Base-by-base conservation (phyloP, 192 early-diverging fungal genomes). In the Rhizoclosmatium sp. region DNA sequence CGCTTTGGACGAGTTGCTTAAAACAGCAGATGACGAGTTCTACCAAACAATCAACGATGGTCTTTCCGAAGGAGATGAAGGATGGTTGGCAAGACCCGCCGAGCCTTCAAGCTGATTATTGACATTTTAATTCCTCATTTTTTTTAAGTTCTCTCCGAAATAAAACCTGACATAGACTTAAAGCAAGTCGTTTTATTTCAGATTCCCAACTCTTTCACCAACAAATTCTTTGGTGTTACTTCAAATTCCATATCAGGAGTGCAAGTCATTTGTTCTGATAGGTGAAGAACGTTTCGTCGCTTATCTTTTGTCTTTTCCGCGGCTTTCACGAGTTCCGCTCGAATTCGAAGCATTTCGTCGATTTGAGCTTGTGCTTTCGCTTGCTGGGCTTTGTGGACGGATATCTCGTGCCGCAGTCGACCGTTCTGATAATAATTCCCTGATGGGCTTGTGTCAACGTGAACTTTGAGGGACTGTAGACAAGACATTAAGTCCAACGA, bases 1-100 rank as follows among this genome's bases (percentile, higher is more conserved):
- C 2, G 71, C 66, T 0, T 71, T 86, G 21, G 84, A 86, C 23
- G 89, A 90, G 66, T 64, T 89, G 23, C 58, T 90, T 47, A 82
- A 80, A 68, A 65, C 69, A 44, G 82, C 87, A 2, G 85, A 90
- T 16, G 86, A 88, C 59, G 89, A 90, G 48, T 90, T 90, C 78
- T 89, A 84, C 75, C 73, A 69, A 14, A 75, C 75, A 7, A 85
- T 90, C 45, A 89, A 89, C 60, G 86, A 87, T 59, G 86, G 86
- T 1, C 45, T 78, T 9, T 42, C 10, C 40, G 77, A 78, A 58
- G 59, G 69, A 9, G 77, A 78, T 71, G 19, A n/a, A 2, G 72
- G 72, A 45, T 75, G 59, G 56, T 31, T 75, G 39, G 58, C 72
- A 23, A 16, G 72, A 19, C 59, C 72, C 7, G 60, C 60, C 4